Base-by-base conservation (phyloP, 208 protist species). In the Wallacemonas sp. region DNA sequence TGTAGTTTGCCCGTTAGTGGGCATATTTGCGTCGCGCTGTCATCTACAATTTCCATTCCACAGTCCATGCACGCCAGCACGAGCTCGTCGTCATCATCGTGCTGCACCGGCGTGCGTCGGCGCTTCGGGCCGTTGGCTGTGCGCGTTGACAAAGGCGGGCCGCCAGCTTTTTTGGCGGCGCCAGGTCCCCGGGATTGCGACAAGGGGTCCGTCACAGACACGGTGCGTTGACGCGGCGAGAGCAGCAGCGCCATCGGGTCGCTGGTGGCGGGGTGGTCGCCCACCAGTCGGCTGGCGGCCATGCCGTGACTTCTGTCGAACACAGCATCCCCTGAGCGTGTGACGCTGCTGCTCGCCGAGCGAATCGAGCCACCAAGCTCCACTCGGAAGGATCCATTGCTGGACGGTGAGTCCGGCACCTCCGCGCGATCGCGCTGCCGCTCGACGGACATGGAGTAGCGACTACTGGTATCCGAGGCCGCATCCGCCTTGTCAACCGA, bases 21-120 rank as follows among this genome's bases (percentile, higher is more conserved):
- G 63, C 81, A 91, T n/a, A 85, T 19, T 0, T 44, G 15, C 2
- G 6, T 45, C 19, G 41, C 45, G 21, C 38, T 53, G 22, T 59
- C 41, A 27, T 87, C 78, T 15, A 44, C 27, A 27, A 91, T 91
- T 19, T 78, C 71, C 30, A 61, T 54, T 8, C 81, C 80, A 44
- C 84, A 91, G 58, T 91, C 84, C 12, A 71, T 65, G 62, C 80
- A 91, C 42, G 79, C 68, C 10, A 91, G 69, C 15, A 87, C 78
- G 15, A 87, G 65, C 10, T 87, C 71, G 12, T 77, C 50, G 44
- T 87, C 84, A 58, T 71, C 83, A 1, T 67, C 38, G 53, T 86
- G 80, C 19, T 44, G 33, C 55, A 37, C 45, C 26, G 21, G 12
- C 58, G 45, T 45, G 26, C 41, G 42, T 15, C 41, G 17, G 22